Evolutionary conservation across 73 alveolate species (phyloP), one percentile per base, ranked within the genome.

Genomic region (Tetrahymena borealis): DNA sequence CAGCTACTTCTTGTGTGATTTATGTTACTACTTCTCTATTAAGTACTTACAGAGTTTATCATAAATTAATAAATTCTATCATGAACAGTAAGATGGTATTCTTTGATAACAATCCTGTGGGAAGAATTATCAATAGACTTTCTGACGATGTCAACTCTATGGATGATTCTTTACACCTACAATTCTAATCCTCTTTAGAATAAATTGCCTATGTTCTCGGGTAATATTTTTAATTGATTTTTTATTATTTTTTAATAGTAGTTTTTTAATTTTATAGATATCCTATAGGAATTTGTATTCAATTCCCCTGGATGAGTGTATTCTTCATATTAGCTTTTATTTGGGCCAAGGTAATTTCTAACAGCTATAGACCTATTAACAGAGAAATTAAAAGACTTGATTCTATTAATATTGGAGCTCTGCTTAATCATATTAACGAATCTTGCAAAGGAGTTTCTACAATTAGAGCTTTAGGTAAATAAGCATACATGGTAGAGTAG

Each of bases 1-100:
- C 95, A 85, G 18, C 38, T 38, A 20, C 39, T 32, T 60, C 60
- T 79, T 90, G 90, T 39, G 10, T n/a, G 6, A 60, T 35, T 24
- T 60, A 24, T 60, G 9, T 60, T 15, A 32, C 79, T 11, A 79
- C 93, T 35, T 79, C 91, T 15, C 33, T 90, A 32, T 85, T 93
- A 33, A 24, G 91, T 39, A 92, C 93, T 5, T 78, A 90, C 78
- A 93, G 93, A 85, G 79, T 90, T 40, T 93, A 78, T 40, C 78
- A 85, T 40, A 39, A n/a, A 7, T 41, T 93, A 15, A 93, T 79
- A 33, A 4, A 36, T 24, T 33, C 90, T 18, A 93, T 93, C 15
- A 93, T 93, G 92, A 93, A 93, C 38, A 79, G 93, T 12, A 93
- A 39, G 39, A 93, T 93, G 95, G 32, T 39, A n/a, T 93, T 93